Evolutionary conservation across 129 eudicot genomes (phyloP), one percentile per base, ranked within the genome.

Genomic region (Lactuca saligna): DNA sequence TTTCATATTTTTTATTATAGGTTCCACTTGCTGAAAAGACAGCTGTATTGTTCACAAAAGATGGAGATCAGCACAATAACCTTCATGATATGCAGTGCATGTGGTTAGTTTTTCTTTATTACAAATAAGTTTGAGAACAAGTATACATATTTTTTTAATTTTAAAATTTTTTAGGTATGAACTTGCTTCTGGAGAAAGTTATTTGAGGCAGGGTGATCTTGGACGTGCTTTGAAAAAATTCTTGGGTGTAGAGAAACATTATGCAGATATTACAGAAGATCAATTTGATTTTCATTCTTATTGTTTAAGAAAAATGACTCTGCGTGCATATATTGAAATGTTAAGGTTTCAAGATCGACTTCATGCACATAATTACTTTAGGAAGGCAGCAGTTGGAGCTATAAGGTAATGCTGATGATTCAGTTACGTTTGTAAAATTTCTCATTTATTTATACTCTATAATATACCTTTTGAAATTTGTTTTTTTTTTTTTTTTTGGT

Each of bases 81-180:
- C 85, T 94, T 49, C 87, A 89, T 75, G 99, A 94, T 76, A 94
- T 94, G 99, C 99, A 94, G 81, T 89, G 99, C 96, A 94, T 94
- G 99, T 94, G 99, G 99, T 94, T 64, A n/a, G 84, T 82, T 37
- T 81, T 61, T 35, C 46, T 42, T 63, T 39, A 39, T 4, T 39
- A 39, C 44, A 39, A 39, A 6, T 39, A 59, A 39, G 32, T 31
- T 64, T 44, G 32, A 16, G 68, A 15, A 58, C 12, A 35, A 5
- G 15, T 69, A 38, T 33, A 4, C 8, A 15, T 55, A 50, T 39
- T 35, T 46, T 65, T 56, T 75, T 32, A 55, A 8, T 39, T 42
- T 33, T 61, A 3, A 25, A 8, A 54, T n/a, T 81, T 63, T 78
- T 62, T 39, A 94, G 99, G 99, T 94, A 87, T 49, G 97, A 94